Base-by-base conservation (phyloP, 805 yeast genomes). In the Lachancea waltii region DNA sequence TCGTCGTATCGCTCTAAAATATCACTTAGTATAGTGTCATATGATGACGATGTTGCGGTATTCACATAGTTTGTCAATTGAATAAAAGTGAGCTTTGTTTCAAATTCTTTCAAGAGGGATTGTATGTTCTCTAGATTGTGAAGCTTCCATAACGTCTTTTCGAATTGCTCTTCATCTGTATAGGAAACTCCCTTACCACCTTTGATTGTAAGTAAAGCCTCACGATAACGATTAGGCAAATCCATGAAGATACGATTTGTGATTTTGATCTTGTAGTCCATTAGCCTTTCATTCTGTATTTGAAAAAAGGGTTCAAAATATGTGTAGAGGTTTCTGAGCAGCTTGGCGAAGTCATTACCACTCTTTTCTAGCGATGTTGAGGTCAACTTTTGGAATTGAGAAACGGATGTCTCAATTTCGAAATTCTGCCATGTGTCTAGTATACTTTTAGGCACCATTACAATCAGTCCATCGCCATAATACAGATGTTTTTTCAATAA, bases 401-500 rank as follows among this genome's bases (percentile, higher is more conserved):
- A 63, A 10, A 53, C 50, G 4, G 78, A 72, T 22, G 69, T 53
- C 19, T 64, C 62, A 5, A 62, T 52, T 48, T 77, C 81, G 46
- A 72, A 64, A 6, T 57, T 56, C 1, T 77, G 56, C 79, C 81
- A 71, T 13, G 58, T 56, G 26, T 66, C 68, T 35, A 68, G 62
- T 2, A 57, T 46, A n/a, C 56, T 56, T 1, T 40, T 36, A 9
- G 52, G 49, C 15, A 53, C 55, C 33, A 50, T 49, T 4, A 62
- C 51, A 3, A 36, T 62, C 43, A 46, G 53, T 29, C 68, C 68
- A 45, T 37, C 46, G 11, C 48, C 65, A 49, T 67, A 46, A 67
- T 77, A 61, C 58, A 69, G 60, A 55, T 68, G 57, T 44, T 66
- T 65, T 4, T 49, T 51, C 14, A 59, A 56, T 26, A 74, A 35